Conservation (phyloP, 140 eudicot species). For the Erigeron philadelphicus region DNA sequence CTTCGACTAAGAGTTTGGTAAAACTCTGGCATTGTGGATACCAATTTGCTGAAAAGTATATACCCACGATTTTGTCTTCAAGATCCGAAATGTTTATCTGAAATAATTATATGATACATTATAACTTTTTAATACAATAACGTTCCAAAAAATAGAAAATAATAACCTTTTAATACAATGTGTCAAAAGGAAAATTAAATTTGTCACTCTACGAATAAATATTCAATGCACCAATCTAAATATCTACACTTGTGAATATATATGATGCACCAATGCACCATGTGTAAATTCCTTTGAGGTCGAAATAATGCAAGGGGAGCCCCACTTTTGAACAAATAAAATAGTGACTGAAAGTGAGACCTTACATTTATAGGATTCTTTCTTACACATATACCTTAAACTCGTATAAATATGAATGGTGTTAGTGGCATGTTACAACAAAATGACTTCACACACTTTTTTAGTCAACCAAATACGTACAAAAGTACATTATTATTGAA, state of each 20-base stretch:
- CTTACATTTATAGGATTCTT: constrained; percentile 23
- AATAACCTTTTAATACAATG: too few relatives aligned
- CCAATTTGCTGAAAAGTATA: constrained; percentile 85
- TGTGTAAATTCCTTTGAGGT: constrained; percentile 10
- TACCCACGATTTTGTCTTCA: constrained; percentile 66
- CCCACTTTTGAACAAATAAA: constrained; percentile 26
- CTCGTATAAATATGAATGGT: constrained; percentile 9
- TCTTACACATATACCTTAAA: constrained; percentile 3
- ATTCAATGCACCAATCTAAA: too few relatives aligned
- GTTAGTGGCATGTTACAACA: background rate
- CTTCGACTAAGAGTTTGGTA: constrained; percentile 41
- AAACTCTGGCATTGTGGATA: constrained; percentile 62
- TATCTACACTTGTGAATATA: too few relatives aligned
- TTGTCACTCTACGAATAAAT: too few relatives aligned
- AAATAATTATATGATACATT: background rate
- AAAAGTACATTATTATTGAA: too few relatives aligned
- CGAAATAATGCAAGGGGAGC: constrained; percentile 26
- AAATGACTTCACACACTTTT: too few relatives aligned
- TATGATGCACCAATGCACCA: too few relatives aligned
- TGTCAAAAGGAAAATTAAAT: too few relatives aligned
- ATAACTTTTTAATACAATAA: background rate
- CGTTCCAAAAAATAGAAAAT: too few relatives aligned
- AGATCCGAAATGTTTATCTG: constrained; percentile 75
- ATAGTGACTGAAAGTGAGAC: constrained; percentile 16
- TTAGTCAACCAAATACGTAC: too few relatives aligned